A percentile compares a stretch with the other conserved stretches of the same genome.
phyloP scores from a whole-genome alignment of 768 basidiomycete species.

The Postia placenta region DNA sequence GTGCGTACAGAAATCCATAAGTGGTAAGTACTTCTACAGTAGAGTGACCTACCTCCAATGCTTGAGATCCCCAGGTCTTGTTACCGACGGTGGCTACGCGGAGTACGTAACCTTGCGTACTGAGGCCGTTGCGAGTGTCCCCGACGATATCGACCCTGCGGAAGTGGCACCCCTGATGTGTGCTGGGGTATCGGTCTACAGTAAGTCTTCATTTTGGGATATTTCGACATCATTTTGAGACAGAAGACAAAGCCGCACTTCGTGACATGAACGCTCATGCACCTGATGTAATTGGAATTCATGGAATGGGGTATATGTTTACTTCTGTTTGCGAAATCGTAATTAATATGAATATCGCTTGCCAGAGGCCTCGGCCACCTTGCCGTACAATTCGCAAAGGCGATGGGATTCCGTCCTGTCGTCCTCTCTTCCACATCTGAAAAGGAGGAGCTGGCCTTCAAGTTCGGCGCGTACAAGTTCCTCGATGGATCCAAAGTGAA shows the following conservation, averaged over 20 bases:
- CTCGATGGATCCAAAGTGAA: slow-evolving; percentile 26
- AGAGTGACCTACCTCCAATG: background rate
- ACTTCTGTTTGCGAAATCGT: background rate
- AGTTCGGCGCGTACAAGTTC: slow-evolving; percentile 33
- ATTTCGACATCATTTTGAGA: background rate
- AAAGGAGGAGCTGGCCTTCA: slow-evolving; percentile 27
- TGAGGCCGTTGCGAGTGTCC: slow-evolving; percentile 20
- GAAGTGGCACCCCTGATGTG: slow-evolving; percentile 27
- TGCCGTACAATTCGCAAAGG: slow-evolving; percentile 26
- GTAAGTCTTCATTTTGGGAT: slow-evolving; percentile 40
- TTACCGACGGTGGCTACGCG: slow-evolving; percentile 23
- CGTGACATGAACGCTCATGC: slow-evolving; percentile 25
- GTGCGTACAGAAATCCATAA: slow-evolving; percentile 11
- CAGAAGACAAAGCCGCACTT: slow-evolving; percentile 24
- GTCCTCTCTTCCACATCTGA: slow-evolving; percentile 26
- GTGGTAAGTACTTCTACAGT: background rate
- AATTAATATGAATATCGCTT: background rate
- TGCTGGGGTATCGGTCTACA: slow-evolving; percentile 32
- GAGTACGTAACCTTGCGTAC: slow-evolving; percentile 22
- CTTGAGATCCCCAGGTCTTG: slow-evolving; percentile 17
- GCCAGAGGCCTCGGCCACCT: slow-evolving; percentile 28
- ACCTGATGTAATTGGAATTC: slow-evolving; percentile 33
- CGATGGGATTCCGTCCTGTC: slow-evolving; percentile 31
- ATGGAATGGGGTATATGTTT: slow-evolving; percentile 26
- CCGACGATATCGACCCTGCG: slow-evolving; percentile 20